phyloP scores from a whole-genome alignment of 306 rosid species.

The Senna siamea region DNA sequence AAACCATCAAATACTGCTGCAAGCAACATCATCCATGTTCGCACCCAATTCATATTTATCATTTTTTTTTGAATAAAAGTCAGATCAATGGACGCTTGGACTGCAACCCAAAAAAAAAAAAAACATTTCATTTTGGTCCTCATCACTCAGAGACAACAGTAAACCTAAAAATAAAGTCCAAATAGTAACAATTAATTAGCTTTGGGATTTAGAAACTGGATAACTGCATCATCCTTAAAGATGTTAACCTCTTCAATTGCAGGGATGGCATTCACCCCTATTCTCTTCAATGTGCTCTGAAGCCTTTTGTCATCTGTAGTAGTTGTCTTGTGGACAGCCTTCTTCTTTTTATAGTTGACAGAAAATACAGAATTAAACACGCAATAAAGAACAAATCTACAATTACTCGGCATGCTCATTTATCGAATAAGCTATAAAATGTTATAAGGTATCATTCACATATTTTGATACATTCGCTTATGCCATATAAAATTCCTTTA shows the following conservation, averaged over 20 bases:
- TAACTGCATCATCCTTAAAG: constrained; percentile 91
- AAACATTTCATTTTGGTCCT: no score
- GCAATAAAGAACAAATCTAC: neutral
- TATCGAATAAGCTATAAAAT: neutral
- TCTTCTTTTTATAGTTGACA: constrained; percentile 77
- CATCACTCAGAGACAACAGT: no score
- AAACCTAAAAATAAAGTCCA: no score
- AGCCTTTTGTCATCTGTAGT: constrained; percentile 88
- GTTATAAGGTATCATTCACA: neutral
- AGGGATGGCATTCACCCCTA: constrained; percentile 83
- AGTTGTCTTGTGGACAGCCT: constrained; percentile 98
- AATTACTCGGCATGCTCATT: no score
- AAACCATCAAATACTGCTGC: no score
- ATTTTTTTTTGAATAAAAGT: no score
- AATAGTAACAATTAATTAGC: constrained; percentile 49
- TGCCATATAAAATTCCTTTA: no score
- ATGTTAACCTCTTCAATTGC: constrained; percentile 96
- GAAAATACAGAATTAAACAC: neutral
- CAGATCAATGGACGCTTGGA: no score
- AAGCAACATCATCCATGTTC: no score
- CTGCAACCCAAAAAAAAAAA: no score
- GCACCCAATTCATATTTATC: no score
- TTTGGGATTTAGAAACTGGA: constrained; percentile 89
- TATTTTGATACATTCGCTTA: no score
- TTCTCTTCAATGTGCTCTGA: constrained; percentile 97